Conservation (phyloP, 1,139 yeast genomes). For the Yamadazyma epiphylla region DNA sequence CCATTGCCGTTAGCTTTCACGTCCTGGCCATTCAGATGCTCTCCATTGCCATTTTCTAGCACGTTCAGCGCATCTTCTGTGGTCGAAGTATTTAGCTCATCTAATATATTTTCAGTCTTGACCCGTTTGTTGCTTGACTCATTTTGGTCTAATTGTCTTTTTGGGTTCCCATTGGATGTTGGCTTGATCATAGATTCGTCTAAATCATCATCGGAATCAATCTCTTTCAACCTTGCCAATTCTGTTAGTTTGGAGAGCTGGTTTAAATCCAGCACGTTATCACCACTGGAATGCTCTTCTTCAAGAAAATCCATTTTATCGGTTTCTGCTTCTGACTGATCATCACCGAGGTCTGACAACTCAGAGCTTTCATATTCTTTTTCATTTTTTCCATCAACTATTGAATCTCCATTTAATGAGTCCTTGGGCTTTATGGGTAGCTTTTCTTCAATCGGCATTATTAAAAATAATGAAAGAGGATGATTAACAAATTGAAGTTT, state of each 20-base stretch:
- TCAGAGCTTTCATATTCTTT: conserved; percentile 37
- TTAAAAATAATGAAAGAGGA: no score
- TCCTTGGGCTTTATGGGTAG: no score
- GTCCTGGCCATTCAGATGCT: no score
- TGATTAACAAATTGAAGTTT: no score
- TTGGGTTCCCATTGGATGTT: background rate
- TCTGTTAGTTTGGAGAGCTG: conserved; percentile 39
- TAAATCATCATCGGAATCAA: conserved; percentile 29
- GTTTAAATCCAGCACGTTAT: conserved; percentile 34
- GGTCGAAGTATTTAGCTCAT: no score
- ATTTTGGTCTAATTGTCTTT: conserved; percentile 1
- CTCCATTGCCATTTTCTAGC: background rate
- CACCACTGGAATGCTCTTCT: conserved; percentile 26
- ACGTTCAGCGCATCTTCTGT: no score
- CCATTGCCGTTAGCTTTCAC: no score
- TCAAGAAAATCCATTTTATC: conserved; percentile 64
- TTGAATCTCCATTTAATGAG: background rate
- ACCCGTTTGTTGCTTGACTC: background rate
- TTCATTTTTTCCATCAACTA: no score
- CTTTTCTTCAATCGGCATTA: background rate
- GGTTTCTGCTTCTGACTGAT: conserved; percentile 76
- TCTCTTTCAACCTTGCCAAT: conserved; percentile 38
- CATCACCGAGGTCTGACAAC: conserved; percentile 57
- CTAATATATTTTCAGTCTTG: no score
- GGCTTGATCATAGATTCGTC: conserved; percentile 3